Conservation (phyloP, 2,329 filamentous ascomycete genomes). For the Colletotrichum navitas region DNA sequence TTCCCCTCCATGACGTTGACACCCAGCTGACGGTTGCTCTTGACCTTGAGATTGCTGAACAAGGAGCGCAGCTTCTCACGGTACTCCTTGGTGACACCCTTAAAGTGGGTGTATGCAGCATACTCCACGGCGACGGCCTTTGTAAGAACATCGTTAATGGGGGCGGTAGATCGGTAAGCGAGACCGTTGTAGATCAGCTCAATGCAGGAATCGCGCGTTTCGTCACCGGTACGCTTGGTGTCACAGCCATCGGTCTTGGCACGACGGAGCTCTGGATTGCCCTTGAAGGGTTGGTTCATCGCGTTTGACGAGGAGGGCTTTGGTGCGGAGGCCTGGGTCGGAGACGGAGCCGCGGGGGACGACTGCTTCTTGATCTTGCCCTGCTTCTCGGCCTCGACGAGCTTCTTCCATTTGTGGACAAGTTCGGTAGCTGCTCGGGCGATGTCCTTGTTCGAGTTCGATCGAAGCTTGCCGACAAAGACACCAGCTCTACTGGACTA, state of each 20-base stretch:
- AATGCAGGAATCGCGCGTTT: conserved; percentile 84
- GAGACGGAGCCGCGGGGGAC: conserved; percentile 66
- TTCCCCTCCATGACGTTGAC: conserved; percentile 80
- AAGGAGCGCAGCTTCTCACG: conserved; percentile 90
- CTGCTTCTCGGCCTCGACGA: conserved; percentile 75
- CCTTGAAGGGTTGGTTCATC: conserved; percentile 61
- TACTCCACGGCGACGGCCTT: conserved; percentile 85
- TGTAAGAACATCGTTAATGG: conserved; percentile 77
- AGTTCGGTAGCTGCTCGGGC: conserved; percentile 83
- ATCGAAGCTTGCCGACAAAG: conserved; percentile 82
- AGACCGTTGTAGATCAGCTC: conserved; percentile 95
- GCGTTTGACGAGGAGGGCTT: conserved; percentile 60
- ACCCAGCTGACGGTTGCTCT: conserved; percentile 84
- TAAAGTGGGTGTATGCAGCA: conserved; percentile 78
- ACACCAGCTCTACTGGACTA: conserved; percentile 91
- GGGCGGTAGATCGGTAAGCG: conserved; percentile 76
- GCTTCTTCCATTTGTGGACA: conserved; percentile 87
- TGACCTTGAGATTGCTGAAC: conserved; percentile 95
- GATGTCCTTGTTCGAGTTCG: conserved; percentile 86
- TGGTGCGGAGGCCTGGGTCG: conserved; percentile 56
- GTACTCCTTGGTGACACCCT: conserved; percentile 81
- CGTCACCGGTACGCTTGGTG: conserved; percentile 79
- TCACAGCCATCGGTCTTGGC: conserved; percentile 84
- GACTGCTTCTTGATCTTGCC: conserved; percentile 53
- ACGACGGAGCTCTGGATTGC: conserved; percentile 82